Percentiles rank a stretch among this genome's conserved stretches.
phyloP scores from a whole-genome alignment of 192 early-diverging fungal species.

The Martensiomyces pterosporus region DNA sequence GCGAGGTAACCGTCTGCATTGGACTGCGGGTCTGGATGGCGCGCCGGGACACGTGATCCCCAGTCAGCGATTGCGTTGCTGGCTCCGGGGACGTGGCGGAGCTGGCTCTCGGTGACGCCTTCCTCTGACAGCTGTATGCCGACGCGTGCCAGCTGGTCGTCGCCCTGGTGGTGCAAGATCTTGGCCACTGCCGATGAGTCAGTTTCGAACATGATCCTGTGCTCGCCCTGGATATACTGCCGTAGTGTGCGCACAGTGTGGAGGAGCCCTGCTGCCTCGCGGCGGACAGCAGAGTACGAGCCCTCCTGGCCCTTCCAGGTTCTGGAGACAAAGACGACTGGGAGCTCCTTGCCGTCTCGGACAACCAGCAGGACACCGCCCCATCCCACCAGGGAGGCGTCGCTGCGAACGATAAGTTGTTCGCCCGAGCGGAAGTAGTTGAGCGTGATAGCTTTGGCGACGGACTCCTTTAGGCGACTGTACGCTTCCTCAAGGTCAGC shows the following conservation, averaged over 20 bases:
- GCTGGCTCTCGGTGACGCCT: too few species aligned
- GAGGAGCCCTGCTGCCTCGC: not conserved
- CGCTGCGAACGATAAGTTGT: conserved; percentile 2
- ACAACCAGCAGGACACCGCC: conserved; percentile 4
- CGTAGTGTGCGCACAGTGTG: not conserved
- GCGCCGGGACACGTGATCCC: too few species aligned
- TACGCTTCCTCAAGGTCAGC: too few species aligned
- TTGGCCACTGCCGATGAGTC: not conserved
- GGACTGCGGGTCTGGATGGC: too few species aligned
- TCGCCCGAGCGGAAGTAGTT: conserved; percentile 2
- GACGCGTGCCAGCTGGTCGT: too few species aligned
- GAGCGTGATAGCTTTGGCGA: too few species aligned
- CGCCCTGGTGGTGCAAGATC: conserved; percentile 6
- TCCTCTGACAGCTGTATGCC: too few species aligned
- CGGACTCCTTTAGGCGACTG: too few species aligned
- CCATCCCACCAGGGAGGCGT: conserved; percentile 6
- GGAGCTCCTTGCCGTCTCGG: conserved; percentile 3
- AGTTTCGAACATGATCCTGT: not conserved
- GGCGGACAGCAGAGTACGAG: not conserved
- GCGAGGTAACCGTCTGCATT: too few species aligned
- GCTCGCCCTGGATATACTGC: conserved; percentile 4
- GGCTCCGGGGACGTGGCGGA: too few species aligned
- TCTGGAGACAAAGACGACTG: conserved; percentile 5
- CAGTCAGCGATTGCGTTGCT: too few species aligned
- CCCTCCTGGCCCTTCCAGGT: conserved; percentile 7